A percentile compares a stretch with the other conserved stretches of the same genome.
These are phyloP conservation scores for Hypericum androsaemum DNA, from an alignment of 345 rosid species.

Conservation along the genomic window DNA sequence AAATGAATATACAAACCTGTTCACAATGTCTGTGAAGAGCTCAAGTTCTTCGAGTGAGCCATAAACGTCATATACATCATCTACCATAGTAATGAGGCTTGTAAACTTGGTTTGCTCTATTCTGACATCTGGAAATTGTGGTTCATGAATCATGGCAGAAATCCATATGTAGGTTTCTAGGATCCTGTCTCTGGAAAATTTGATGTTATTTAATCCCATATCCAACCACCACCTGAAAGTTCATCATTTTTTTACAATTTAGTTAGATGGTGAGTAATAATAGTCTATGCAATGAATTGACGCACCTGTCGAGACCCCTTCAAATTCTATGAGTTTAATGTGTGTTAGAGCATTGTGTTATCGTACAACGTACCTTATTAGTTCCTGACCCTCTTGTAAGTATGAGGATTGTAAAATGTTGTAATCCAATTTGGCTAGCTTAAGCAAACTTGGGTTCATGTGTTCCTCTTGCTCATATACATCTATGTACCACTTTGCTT, in stretches of 20 bases:
- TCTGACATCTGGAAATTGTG: slow-evolving; percentile 19
- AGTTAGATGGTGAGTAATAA: too few species aligned
- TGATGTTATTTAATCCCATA: slow-evolving; percentile 17
- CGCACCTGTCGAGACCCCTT: too few species aligned
- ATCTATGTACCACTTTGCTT: slow-evolving; percentile 16
- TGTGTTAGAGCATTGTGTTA: too few species aligned
- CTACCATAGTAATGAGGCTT: slow-evolving; percentile 19
- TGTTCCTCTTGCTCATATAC: slow-evolving; percentile 1
- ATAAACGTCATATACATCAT: slow-evolving; percentile 36
- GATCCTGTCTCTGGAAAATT: slow-evolving; percentile 32
- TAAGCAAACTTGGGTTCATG: slow-evolving; percentile 12
- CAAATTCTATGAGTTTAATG: too few species aligned
- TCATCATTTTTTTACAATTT: too few species aligned
- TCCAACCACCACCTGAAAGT: slow-evolving; percentile 34
- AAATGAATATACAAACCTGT: not conserved
- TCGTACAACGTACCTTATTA: slow-evolving; percentile 7
- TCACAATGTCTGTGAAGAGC: slow-evolving; percentile 17
- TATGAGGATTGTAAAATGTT: slow-evolving; percentile 13
- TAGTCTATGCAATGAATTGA: too few species aligned
- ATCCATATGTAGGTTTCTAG: slow-evolving; percentile 30
- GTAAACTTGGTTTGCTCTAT: slow-evolving; percentile 18
- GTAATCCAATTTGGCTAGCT: slow-evolving; percentile 17
- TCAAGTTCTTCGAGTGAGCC: slow-evolving; percentile 34
- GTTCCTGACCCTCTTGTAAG: slow-evolving; percentile 6
- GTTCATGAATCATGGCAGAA: slow-evolving; percentile 19